Percentiles rank a stretch among this genome's conserved stretches.
Evolutionary conservation across 768 basidiomycete species (phyloP).

Genomic region (Tephrocybe rancida): DNA sequence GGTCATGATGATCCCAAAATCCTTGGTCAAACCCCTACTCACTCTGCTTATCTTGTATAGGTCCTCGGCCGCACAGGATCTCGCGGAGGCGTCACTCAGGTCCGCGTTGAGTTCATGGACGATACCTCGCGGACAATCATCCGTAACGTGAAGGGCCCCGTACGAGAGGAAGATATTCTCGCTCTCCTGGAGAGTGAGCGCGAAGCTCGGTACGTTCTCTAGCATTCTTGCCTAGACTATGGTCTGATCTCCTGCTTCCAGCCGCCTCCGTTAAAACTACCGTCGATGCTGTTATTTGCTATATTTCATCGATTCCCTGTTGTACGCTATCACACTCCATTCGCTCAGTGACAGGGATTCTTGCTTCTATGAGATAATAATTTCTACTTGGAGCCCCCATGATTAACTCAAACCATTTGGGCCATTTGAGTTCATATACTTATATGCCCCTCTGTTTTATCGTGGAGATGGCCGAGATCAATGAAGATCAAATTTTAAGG

Average conservation of each 20-base stretch:
- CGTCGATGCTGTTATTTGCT: conserved; percentile 6
- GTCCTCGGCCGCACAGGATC: conserved; percentile 98
- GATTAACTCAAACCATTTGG: no score
- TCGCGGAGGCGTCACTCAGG: conserved; percentile 98
- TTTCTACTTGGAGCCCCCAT: no score
- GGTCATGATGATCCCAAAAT: conserved; percentile 44
- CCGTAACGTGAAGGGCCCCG: conserved; percentile 98
- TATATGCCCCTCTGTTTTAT: no score
- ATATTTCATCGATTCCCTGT: conserved; percentile 14
- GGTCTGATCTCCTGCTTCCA: conserved; percentile 13
- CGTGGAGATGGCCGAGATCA: conserved; percentile 21
- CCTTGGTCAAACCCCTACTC: background rate
- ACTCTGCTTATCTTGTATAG: conserved; percentile 39
- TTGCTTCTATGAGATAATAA: background rate
- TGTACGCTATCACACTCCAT: conserved; percentile 14
- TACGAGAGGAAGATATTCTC: conserved; percentile 93
- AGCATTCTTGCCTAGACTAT: background rate
- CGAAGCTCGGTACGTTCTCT: conserved; percentile 88
- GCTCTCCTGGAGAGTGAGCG: conserved; percentile 97
- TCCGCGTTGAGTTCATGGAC: conserved; percentile 99
- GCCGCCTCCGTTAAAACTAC: conserved; percentile 40
- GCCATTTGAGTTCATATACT: no score
- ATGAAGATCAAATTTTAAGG: background rate
- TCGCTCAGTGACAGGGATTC: conserved; percentile 4
- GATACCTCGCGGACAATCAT: conserved; percentile 95